These are phyloP conservation scores for Daldinia concentrica DNA, from an alignment of 495 filamentous ascomycete genomes.

Conservation along the genomic window DNA sequence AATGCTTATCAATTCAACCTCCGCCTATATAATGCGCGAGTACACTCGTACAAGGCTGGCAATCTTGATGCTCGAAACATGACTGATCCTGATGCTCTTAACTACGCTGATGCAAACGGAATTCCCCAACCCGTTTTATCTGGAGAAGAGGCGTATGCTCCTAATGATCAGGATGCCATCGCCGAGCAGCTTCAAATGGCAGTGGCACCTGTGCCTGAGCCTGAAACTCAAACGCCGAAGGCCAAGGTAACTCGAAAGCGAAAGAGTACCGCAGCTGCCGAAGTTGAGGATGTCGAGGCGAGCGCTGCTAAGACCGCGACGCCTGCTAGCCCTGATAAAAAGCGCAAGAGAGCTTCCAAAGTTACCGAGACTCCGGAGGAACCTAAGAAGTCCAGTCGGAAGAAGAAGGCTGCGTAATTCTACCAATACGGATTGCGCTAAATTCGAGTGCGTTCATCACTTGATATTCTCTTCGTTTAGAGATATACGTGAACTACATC, in stretches of 20 bases:
- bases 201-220: slow-evolving; percentile 47
- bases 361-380: slow-evolving; percentile 55
- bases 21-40: slow-evolving; percentile 73
- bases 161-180: slow-evolving; percentile 66
- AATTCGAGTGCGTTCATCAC: neutral
- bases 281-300: slow-evolving; percentile 54
- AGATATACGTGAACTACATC: neutral
- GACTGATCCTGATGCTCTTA: slow-evolving; percentile 64
- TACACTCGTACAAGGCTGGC: slow-evolving; percentile 76
- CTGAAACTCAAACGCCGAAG: slow-evolving; percentile 62
- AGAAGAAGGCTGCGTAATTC: slow-evolving; percentile 52
- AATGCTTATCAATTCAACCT: slow-evolving; percentile 79
- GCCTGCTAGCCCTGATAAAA: slow-evolving; percentile 67
- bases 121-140: slow-evolving; percentile 56
- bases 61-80: slow-evolving; percentile 71
- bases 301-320: slow-evolving; percentile 61
- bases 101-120: slow-evolving; percentile 64
- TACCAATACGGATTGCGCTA: neutral
- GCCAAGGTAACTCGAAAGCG: slow-evolving; percentile 56
- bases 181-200: slow-evolving; percentile 64
- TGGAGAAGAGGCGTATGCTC: slow-evolving; percentile 60
- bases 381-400: slow-evolving; percentile 62
- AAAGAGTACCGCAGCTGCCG: slow-evolving; percentile 61
- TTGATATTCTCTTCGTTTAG: neutral
- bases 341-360: slow-evolving; percentile 69